Percentiles rank a stretch among this genome's conserved stretches.
Evolutionary conservation across 2,329 filamentous ascomycete genomes (phyloP).

Genomic region (Trichoderma koningii): DNA sequence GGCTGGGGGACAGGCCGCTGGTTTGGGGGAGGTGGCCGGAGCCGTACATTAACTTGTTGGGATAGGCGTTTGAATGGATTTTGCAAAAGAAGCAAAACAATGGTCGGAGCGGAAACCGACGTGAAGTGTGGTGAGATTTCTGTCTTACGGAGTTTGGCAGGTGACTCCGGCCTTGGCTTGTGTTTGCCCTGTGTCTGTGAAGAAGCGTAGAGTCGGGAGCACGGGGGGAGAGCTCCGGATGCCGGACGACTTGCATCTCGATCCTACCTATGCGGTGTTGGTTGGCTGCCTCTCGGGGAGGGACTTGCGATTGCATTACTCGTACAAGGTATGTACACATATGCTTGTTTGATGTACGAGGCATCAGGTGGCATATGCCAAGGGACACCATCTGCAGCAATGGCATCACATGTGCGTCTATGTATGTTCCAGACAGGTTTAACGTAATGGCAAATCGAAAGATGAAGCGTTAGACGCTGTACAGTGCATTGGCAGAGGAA

Average conservation of each 20-base stretch:
- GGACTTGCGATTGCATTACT: not conserved
- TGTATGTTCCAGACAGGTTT: too few species aligned
- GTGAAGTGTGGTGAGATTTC: not conserved
- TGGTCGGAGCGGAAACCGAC: too few species aligned
- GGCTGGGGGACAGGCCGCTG: conserved; percentile 76
- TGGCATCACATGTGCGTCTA: conserved; percentile 13
- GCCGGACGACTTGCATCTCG: not conserved
- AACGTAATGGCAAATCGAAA: not conserved
- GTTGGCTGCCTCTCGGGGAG: not conserved
- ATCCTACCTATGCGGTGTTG: not conserved
- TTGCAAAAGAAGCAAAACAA: not conserved
- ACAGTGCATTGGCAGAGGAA: not conserved
- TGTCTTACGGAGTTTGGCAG: not conserved
- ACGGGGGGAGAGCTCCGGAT: not conserved
- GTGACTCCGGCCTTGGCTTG: not conserved
- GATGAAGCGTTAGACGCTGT: not conserved
- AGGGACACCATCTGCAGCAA: conserved; percentile 11
- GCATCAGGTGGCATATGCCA: conserved; percentile 8
- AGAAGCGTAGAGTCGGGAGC: not conserved
- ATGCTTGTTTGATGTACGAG: not conserved
- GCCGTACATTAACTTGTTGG: conserved; percentile 74
- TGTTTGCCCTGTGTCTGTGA: not conserved
- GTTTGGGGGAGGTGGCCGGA: conserved; percentile 88
- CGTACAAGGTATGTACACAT: not conserved
- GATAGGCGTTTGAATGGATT: conserved; percentile 37